phyloP scores from a whole-genome alignment of 495 filamentous ascomycete genomes.

The Letharia lupina region DNA sequence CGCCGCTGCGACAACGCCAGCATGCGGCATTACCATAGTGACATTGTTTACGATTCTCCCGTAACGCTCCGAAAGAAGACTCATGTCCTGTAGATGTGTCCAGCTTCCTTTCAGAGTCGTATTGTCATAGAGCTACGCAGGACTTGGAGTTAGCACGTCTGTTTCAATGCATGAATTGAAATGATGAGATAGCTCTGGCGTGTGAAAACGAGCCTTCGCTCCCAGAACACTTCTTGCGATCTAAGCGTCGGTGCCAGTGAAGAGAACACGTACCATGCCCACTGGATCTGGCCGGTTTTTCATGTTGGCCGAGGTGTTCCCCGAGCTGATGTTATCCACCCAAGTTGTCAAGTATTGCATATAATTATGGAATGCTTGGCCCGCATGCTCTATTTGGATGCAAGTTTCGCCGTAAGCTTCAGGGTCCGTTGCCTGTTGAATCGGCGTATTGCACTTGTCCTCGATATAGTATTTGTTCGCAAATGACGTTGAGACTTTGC shows the following conservation, averaged over 20 bases:
- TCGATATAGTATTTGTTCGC: slow-evolving; percentile 3
- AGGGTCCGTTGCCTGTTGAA: slow-evolving; percentile 34
- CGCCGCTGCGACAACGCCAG: slow-evolving; percentile 54
- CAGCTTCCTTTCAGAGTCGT: slow-evolving; percentile 22
- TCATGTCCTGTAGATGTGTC: slow-evolving; percentile 32
- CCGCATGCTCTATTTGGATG: slow-evolving; percentile 54
- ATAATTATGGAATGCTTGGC: slow-evolving; percentile 38
- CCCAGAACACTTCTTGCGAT: neutral
- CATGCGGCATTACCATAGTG: slow-evolving; percentile 65
- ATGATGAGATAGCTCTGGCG: neutral
- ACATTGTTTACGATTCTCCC: slow-evolving; percentile 59
- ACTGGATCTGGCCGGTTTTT: slow-evolving; percentile 16
- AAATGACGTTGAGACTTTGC: slow-evolving; percentile 39
- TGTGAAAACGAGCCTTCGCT: neutral
- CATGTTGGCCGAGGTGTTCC: slow-evolving; percentile 4
- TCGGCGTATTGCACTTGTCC: slow-evolving; percentile 50
- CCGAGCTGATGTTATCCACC: slow-evolving; percentile 7
- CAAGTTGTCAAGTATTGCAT: slow-evolving; percentile 20
- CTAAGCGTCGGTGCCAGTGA: neutral
- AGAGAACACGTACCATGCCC: slow-evolving; percentile 7
- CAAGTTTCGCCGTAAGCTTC: slow-evolving; percentile 43
- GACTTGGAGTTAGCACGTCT: neutral
- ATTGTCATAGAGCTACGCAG: slow-evolving; percentile 20
- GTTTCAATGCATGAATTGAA: neutral
- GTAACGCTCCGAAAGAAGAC: slow-evolving; percentile 36